Evolutionary conservation across 2,329 filamentous ascomycete species (phyloP), one percentile per base, ranked within the genome.

Genomic region (Dissoconium aciculare): DNA sequence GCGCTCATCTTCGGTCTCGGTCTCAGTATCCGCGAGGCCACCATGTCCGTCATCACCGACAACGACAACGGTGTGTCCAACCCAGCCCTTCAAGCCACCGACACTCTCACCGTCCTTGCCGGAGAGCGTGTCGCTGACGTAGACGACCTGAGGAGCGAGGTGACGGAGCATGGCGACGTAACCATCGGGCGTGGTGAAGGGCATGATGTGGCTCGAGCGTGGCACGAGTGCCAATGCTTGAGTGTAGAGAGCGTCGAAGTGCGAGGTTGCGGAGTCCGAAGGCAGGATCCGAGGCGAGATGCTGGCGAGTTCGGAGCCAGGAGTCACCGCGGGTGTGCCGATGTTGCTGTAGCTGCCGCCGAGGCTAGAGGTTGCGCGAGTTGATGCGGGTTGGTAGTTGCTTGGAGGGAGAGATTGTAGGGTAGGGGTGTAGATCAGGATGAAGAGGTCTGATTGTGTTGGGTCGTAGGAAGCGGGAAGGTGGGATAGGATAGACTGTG

Each of bases 271-370:
- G 50, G 53, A 10, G 47, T 58, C 41, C 49, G 53, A 38, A 47
- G 48, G 28, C 42, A 45, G 16, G 55, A 47, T 37, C 30, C 55
- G 55, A 56, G 51, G 55, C 67, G 56, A 37, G 52, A 61, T 45
- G 28, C 49, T 43, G 33, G 52, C 40, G 8, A 55, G 41, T 42
- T 80, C 76, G 27, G 77, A 73, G 32, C 64, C 69, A 14, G 77
- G 70, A 1, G 74, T 75, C 48, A 39, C 37, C 28, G 70, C 74
- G 55, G 87, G 59, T 3, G 54, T 59, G 38, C 70, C 74, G 53
- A 93, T 89, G 58, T 89, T 84, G 41, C 81, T 84, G 61, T 83
- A 93, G 4, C 84, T 91, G 31, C 82, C 91, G 66, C 69, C 53
- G 63, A 91, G 59, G 53, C 71, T 63, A 57, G 71, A 58, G 54